Conservation (phyloP, 768 basidiomycete species). For the Tylopilus cervinicoccineus region DNA sequence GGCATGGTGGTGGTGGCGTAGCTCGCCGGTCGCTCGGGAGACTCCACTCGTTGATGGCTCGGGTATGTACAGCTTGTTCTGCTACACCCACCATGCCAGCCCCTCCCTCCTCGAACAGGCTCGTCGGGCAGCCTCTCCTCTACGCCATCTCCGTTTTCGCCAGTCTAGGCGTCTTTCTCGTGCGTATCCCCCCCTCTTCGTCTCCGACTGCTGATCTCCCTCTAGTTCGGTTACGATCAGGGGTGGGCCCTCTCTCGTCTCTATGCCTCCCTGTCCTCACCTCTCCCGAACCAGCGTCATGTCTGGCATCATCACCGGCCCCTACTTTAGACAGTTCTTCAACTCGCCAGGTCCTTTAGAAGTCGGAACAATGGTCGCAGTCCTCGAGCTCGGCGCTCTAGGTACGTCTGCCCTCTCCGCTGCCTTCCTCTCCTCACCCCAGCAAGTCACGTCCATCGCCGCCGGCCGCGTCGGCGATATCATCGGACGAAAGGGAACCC, state of each 20-base stretch:
- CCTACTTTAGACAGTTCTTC: constrained; percentile 80
- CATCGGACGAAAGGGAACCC: constrained; percentile 79
- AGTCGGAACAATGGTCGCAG: constrained; percentile 94
- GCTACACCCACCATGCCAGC: constrained; percentile 41
- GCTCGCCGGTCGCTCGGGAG: constrained; percentile 9
- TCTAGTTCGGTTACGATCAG: constrained; percentile 83
- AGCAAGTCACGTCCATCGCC: constrained; percentile 78
- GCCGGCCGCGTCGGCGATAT: constrained; percentile 87
- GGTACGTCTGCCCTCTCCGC: constrained; percentile 42
- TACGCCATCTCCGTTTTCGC: constrained; percentile 79
- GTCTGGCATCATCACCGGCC: constrained; percentile 89
- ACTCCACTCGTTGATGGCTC: constrained; percentile 13
- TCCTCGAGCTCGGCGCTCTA: constrained; percentile 89
- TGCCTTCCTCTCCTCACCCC: not conserved
- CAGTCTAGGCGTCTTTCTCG: constrained; percentile 82
- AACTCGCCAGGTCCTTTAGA: constrained; percentile 68
- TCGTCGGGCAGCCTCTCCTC: constrained; percentile 75
- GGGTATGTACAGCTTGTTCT: constrained; percentile 6
- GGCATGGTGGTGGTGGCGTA: constrained; percentile 47
- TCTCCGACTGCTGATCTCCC: constrained; percentile 2
- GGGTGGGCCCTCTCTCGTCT: constrained; percentile 43
- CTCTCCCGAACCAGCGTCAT: constrained; percentile 56
- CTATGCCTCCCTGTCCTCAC: constrained; percentile 4
- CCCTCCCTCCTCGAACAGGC: constrained; percentile 40
- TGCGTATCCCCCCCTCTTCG: constrained; percentile 35